A percentile compares a stretch with the other conserved stretches of the same genome.
phyloP scores from a whole-genome alignment of 1,284 basidiomycete genomes.

The Quambalaria eucalypti region DNA sequence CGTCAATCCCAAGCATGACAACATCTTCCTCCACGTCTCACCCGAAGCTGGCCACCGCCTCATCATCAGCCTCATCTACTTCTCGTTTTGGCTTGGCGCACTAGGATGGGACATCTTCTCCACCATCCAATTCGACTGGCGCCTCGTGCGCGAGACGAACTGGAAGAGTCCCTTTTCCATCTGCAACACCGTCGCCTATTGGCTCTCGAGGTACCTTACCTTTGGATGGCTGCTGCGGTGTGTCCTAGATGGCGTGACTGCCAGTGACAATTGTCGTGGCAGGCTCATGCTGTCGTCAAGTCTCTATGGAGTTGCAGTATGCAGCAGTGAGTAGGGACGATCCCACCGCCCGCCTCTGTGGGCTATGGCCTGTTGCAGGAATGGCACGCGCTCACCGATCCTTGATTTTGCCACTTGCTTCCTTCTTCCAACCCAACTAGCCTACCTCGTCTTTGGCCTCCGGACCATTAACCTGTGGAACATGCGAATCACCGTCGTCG shows the following conservation, averaged over 20 bases:
- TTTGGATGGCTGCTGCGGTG: conserved; percentile 24
- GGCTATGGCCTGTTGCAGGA: no score
- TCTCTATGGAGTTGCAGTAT: conserved; percentile 23
- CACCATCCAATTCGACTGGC: conserved; percentile 24
- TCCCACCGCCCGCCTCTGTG: no score
- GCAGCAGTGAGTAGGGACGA: conserved; percentile 12
- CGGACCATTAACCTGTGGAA: conserved; percentile 33
- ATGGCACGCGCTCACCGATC: not conserved
- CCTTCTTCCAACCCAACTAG: not conserved
- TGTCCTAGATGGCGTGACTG: conserved; percentile 24
- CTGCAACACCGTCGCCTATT: conserved; percentile 30
- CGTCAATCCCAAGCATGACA: conserved; percentile 3
- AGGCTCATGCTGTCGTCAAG: conserved; percentile 19
- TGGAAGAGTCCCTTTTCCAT: conserved; percentile 25
- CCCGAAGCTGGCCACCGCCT: not conserved
- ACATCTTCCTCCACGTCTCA: not conserved
- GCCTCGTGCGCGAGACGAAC: conserved; percentile 22
- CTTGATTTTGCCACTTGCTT: not conserved
- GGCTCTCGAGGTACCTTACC: conserved; percentile 27
- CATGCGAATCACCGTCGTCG: conserved; percentile 18
- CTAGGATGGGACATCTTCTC: conserved; percentile 36
- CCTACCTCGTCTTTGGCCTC: conserved; percentile 32
- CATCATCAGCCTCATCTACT: conserved; percentile 19
- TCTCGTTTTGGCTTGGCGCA: conserved; percentile 36
- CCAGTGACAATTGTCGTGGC: conserved; percentile 16